These are phyloP conservation scores for Vicia villosa DNA, from an alignment of 306 rosid species.

Conservation along the genomic window DNA sequence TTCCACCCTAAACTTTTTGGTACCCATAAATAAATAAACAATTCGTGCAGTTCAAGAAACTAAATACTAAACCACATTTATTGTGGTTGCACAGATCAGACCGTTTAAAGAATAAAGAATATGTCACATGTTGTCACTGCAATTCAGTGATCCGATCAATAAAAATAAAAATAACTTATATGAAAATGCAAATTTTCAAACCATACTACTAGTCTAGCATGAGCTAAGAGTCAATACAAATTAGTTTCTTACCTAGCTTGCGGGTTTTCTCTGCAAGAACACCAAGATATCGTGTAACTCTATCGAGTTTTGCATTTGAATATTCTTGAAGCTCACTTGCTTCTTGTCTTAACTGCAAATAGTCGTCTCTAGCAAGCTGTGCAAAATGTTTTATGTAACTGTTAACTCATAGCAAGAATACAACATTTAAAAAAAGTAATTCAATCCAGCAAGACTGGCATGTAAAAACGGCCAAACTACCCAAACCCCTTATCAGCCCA, in stretches of 20 bases:
- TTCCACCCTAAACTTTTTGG: neutral
- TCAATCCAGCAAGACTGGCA: constrained; percentile 22
- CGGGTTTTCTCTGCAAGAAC: constrained; percentile 87
- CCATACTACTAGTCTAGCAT: constrained; percentile 22
- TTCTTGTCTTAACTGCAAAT: constrained; percentile 83
- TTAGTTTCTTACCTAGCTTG: constrained; percentile 64
- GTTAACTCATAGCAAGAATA: constrained; percentile 30
- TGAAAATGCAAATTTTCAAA: constrained; percentile 15
- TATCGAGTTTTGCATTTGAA: constrained; percentile 90
- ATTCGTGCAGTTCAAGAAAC: constrained; percentile 18
- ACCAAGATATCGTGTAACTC: constrained; percentile 90
- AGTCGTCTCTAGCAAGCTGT: constrained; percentile 91
- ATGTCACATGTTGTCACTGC: constrained; percentile 17
- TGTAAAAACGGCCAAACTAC: constrained; percentile 27
- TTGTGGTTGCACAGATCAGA: constrained; percentile 27
- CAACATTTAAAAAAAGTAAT: constrained; percentile 17
- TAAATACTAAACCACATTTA: constrained; percentile 20
- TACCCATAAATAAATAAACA: neutral
- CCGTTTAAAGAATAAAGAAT: constrained; percentile 30
- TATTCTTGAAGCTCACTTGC: constrained; percentile 92
- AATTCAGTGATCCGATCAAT: constrained; percentile 27
- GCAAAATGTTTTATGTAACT: constrained; percentile 40
- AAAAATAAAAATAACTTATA: constrained; percentile 8
- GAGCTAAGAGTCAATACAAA: constrained; percentile 18
- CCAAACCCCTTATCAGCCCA: constrained; percentile 10